Conservation (phyloP, 2,329 filamentous ascomycete genomes). For the Knufia fluminis region DNA sequence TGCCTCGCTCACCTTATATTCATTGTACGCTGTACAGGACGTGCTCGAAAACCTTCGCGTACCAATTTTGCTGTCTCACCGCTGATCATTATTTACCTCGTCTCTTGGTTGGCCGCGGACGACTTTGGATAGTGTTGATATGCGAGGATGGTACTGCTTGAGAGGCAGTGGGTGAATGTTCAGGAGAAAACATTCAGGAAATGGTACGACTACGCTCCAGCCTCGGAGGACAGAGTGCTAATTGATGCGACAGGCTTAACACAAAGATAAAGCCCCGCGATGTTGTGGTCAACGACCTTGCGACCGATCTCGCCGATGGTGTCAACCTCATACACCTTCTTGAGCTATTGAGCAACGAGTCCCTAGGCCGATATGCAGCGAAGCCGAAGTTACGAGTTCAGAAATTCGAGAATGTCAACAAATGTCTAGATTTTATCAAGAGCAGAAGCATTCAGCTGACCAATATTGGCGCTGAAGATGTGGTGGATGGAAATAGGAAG, state of each 20-base stretch:
- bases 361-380: slow-evolving; percentile 89
- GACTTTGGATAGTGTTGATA: slow-evolving; percentile 12
- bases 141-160: slow-evolving; percentile 38
- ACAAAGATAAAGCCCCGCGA: slow-evolving; percentile 76
- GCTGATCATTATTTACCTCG: too few species aligned
- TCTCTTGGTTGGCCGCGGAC: neutral
- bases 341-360: slow-evolving; percentile 89
- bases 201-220: slow-evolving; percentile 50
- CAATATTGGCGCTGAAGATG: slow-evolving; percentile 96
- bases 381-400: slow-evolving; percentile 95
- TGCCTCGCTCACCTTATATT: too few species aligned
- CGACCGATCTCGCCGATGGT: slow-evolving; percentile 83
- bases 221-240: slow-evolving; percentile 9
- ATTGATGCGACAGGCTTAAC: slow-evolving; percentile 69
- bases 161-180: slow-evolving; percentile 62
- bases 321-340: slow-evolving; percentile 94
- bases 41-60: too few species aligned
- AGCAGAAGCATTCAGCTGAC: slow-evolving; percentile 89
- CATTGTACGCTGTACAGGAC: too few species aligned
- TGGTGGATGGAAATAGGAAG: slow-evolving; percentile 95
- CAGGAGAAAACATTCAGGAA: slow-evolving; percentile 99
- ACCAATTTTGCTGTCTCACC: too few species aligned
- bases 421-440: slow-evolving; percentile 87
- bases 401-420: slow-evolving; percentile 96
- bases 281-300: slow-evolving; percentile 76